These are phyloP conservation scores for Cladosporium sp. DNA, from an alignment of 2,329 filamentous ascomycete species.

Conservation along the genomic window DNA sequence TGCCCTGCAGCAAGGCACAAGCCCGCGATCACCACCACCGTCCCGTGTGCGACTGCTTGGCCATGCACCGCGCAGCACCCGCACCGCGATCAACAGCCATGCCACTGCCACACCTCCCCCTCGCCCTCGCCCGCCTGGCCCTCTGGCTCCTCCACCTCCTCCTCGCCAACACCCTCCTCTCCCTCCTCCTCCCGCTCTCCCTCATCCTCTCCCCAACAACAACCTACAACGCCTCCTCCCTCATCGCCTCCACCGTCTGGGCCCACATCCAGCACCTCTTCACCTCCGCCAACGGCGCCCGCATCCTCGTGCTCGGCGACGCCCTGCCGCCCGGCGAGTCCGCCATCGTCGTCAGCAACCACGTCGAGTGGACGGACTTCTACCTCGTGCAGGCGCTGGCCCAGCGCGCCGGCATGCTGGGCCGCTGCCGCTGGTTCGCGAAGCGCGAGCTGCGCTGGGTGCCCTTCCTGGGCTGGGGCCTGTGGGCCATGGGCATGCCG, in stretches of 20 bases:
- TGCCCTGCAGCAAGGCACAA: no score
- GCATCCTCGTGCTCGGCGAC: conserved; percentile 50
- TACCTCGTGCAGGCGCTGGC: conserved; percentile 58
- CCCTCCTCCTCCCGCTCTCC: conserved; percentile 31
- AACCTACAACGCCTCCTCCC: conserved; percentile 51
- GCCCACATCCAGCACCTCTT: conserved; percentile 54
- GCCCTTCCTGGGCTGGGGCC: conserved; percentile 57
- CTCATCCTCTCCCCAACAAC: conserved; percentile 36
- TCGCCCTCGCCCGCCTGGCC: conserved; percentile 20
- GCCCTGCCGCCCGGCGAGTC: conserved; percentile 48
- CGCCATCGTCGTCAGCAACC: conserved; percentile 55
- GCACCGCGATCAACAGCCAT: neutral
- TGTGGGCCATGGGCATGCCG: conserved; percentile 61
- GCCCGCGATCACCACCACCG: no score
- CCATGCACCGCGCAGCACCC: no score
- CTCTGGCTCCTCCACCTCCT: conserved; percentile 52
- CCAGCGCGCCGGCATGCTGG: conserved; percentile 50
- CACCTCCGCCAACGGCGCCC: conserved; percentile 47
- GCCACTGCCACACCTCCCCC: conserved; percentile 30
- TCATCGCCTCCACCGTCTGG: conserved; percentile 51
- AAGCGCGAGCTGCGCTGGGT: conserved; percentile 55
- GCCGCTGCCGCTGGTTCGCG: conserved; percentile 57
- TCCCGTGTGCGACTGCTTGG: no score
- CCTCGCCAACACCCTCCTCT: conserved; percentile 42
- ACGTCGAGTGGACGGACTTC: conserved; percentile 58